A percentile compares a stretch with the other conserved stretches of the same genome.
These are phyloP conservation scores for Calonectria pteridis DNA, from an alignment of 2,329 filamentous ascomycete species.

Conservation along the genomic window DNA sequence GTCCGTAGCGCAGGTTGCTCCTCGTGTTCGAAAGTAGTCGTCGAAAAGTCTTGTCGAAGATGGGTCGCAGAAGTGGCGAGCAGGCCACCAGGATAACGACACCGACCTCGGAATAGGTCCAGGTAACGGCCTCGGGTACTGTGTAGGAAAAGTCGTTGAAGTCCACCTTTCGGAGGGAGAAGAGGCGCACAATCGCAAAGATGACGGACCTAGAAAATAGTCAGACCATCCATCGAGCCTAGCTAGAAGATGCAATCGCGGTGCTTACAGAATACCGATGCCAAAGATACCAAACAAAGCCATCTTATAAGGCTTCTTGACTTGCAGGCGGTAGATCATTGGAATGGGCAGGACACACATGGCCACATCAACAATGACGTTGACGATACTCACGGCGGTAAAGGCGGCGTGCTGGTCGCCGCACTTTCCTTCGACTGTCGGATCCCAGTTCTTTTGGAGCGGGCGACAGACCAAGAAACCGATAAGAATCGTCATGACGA, in stretches of 20 bases:
- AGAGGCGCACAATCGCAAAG: conserved; percentile 45
- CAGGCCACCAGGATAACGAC: conserved; percentile 43
- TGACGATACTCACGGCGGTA: conserved; percentile 55
- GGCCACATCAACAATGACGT: conserved; percentile 53
- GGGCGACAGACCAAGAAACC: conserved; percentile 45
- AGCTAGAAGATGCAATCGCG: too few species aligned
- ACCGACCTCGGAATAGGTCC: conserved; percentile 42
- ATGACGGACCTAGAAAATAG: conserved; percentile 40
- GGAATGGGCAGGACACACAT: conserved; percentile 55
- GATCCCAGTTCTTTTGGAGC: conserved; percentile 43
- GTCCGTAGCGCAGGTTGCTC: conserved; percentile 11
- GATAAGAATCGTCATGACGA: conserved; percentile 42
- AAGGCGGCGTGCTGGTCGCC: conserved; percentile 53
- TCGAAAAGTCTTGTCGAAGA: conserved; percentile 40
- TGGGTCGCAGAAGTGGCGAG: conserved; percentile 40
- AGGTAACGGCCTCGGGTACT: conserved; percentile 37
- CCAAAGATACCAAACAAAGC: conserved; percentile 47
- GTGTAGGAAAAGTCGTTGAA: conserved; percentile 43
- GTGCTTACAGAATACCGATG: conserved; percentile 43
- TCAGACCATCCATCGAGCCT: neutral
- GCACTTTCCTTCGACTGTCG: conserved; percentile 48
- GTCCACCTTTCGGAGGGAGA: conserved; percentile 35
- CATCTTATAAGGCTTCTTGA: conserved; percentile 47
- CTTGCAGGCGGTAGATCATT: conserved; percentile 53
- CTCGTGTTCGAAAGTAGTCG: conserved; percentile 29